These are phyloP conservation scores for Aspergillus nidulans DNA, from an alignment of 495 filamentous ascomycete genomes.

Conservation along the genomic window DNA sequence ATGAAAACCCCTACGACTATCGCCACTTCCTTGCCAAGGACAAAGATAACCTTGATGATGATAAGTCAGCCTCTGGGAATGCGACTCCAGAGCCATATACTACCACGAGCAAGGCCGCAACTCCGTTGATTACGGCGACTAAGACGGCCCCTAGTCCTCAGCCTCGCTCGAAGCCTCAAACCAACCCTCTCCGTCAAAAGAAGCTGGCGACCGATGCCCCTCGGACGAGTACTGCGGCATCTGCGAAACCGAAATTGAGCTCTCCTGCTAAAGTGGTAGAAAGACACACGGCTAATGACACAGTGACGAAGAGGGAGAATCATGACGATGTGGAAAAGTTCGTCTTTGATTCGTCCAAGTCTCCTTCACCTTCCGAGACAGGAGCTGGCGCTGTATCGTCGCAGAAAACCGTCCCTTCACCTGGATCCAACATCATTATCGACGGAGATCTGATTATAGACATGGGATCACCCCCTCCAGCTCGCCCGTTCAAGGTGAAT, in stretches of 20 bases:
- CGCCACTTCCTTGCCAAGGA: constrained; percentile 52
- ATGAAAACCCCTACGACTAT: constrained; percentile 55
- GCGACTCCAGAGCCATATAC: constrained; percentile 36
- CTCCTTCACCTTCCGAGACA: constrained; percentile 29
- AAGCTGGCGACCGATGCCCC: constrained; percentile 22
- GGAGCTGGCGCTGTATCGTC: constrained; percentile 30
- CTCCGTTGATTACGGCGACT: constrained; percentile 25
- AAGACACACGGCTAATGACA: background rate
- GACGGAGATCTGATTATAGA: constrained; percentile 48
- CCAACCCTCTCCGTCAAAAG: constrained; percentile 35
- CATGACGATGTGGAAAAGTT: constrained; percentile 13
- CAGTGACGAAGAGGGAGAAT: background rate
- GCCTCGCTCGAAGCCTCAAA: constrained; percentile 29
- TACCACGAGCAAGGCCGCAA: constrained; percentile 30
- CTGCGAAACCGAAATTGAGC: constrained; percentile 16
- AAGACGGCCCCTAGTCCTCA: constrained; percentile 29
- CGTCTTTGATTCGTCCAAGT: constrained; percentile 23
- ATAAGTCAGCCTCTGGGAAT: constrained; percentile 32
- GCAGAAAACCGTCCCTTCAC: constrained; percentile 34
- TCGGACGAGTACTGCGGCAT: constrained; percentile 9
- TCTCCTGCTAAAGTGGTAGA: constrained; percentile 10
- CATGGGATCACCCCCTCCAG: constrained; percentile 45
- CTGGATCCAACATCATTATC: constrained; percentile 43
- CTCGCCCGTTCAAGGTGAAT: constrained; percentile 36
- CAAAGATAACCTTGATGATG: constrained; percentile 29